Percentiles rank a stretch among this genome's conserved stretches.
phyloP scores from a whole-genome alignment of 2,329 filamentous ascomycete genomes.

The Plectosphaerella cucumerina region DNA sequence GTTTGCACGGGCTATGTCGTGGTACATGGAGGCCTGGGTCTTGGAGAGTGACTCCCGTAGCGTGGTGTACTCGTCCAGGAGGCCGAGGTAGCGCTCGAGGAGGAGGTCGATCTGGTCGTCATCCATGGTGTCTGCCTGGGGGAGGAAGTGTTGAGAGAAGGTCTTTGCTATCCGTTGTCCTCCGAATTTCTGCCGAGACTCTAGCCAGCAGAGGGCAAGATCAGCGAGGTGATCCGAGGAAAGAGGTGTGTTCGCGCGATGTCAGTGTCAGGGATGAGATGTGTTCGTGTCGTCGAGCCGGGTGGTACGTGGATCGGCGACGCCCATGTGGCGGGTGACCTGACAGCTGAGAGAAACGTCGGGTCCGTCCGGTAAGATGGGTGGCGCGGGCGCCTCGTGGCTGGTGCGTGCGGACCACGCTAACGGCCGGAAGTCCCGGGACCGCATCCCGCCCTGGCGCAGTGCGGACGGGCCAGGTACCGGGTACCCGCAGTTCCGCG shows the following conservation, averaged over 20 bases:
- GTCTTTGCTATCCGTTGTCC: slow-evolving; percentile 8
- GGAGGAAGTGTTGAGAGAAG: slow-evolving; percentile 3
- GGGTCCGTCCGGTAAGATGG: no score
- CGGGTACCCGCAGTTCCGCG: no score
- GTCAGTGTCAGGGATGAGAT: not conserved
- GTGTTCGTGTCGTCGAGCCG: no score
- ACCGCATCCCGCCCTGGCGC: no score
- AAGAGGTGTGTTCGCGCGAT: not conserved
- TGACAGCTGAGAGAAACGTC: no score
- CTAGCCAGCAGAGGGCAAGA: not conserved
- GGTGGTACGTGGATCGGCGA: no score
- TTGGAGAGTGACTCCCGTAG: slow-evolving; percentile 50
- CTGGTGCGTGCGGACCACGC: no score
- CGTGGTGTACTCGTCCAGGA: slow-evolving; percentile 63
- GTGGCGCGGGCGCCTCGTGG: no score
- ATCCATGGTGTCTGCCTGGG: slow-evolving; percentile 7
- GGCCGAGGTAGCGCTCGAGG: slow-evolving; percentile 59
- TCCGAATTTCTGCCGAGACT: not conserved
- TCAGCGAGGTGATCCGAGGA: not conserved
- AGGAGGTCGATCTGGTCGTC: slow-evolving; percentile 53
- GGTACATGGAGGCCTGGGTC: slow-evolving; percentile 52
- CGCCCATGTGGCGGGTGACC: no score
- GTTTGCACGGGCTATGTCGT: slow-evolving; percentile 68
- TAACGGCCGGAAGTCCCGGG: no score
- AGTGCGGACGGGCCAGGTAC: no score